Percentiles rank a stretch among this genome's conserved stretches.
Evolutionary conservation across 305 asterid genomes (phyloP).

Genomic region (Plantago coronopus): DNA sequence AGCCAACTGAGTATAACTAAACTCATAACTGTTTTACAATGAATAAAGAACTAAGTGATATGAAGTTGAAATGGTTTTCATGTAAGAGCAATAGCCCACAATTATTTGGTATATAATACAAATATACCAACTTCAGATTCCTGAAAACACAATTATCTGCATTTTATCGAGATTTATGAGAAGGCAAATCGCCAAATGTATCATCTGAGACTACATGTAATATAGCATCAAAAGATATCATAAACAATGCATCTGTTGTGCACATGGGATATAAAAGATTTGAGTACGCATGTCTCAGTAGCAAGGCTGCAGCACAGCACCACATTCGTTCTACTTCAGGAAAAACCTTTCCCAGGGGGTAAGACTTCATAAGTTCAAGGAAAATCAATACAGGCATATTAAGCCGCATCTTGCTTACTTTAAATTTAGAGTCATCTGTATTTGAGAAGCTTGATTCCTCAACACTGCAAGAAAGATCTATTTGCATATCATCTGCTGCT

Average conservation of each 20-base stretch:
- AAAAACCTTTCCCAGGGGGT: conserved; percentile 11
- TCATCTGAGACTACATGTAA: conserved; percentile 3
- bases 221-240: conserved; percentile 11
- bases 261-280: conserved; percentile 5
- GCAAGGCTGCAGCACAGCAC: not conserved
- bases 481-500: conserved; percentile 30
- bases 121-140: not conserved
- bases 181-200: conserved; percentile 1
- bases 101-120: not conserved
- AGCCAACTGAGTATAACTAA: conserved; percentile 15
- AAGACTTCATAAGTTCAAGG: conserved; percentile 8
- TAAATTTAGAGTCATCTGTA: conserved; percentile 43
- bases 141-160: not conserved
- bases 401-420: conserved; percentile 40
- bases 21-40: conserved; percentile 15
- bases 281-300: conserved; percentile 8
- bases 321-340: conserved; percentile 6
- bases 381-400: conserved; percentile 17
- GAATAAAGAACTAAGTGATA: conserved; percentile 8
- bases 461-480: conserved; percentile 30
- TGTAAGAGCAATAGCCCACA: conserved; percentile 10
- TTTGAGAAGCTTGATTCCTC: conserved; percentile 30
- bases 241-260: conserved; percentile 10
- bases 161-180: not conserved
- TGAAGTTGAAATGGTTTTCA: conserved; percentile 11